These are phyloP conservation scores for Sarcodon aspratus DNA, from an alignment of 768 basidiomycete species.

Conservation along the genomic window DNA sequence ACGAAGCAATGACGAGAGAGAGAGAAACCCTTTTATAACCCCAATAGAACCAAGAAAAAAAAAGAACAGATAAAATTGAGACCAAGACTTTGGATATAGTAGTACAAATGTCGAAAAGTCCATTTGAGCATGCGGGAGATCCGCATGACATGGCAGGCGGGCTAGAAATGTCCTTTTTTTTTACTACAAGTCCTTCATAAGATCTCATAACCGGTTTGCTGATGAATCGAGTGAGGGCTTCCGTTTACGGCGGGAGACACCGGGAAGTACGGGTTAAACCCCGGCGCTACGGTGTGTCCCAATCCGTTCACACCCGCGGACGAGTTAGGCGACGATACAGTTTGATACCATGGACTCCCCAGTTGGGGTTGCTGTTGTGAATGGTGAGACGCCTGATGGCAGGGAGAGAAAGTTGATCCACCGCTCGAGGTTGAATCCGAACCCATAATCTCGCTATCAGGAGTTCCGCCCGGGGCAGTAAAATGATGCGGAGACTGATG, in stretches of 20 bases:
- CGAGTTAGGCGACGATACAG: not conserved
- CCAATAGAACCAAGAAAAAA: not conserved
- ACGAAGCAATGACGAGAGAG: not conserved
- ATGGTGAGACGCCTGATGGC: constrained; percentile 17
- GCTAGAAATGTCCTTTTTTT: not conserved
- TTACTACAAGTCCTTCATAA: not conserved
- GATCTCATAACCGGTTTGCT: not conserved
- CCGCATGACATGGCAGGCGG: not conserved
- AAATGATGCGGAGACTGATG: not conserved
- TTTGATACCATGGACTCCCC: constrained; percentile 4
- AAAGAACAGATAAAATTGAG: not conserved
- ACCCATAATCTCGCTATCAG: constrained; percentile 48
- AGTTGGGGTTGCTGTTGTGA: constrained; percentile 43
- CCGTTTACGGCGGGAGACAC: constrained; percentile 26
- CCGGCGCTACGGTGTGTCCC: constrained; percentile 23
- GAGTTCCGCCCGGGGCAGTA: not conserved
- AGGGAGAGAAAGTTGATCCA: constrained; percentile 31
- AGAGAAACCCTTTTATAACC: not conserved
- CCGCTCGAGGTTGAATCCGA: constrained; percentile 32
- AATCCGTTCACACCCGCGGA: not conserved
- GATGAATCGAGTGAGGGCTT: not conserved
- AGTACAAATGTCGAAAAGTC: no score
- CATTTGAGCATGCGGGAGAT: no score
- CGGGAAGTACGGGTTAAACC: constrained; percentile 65
- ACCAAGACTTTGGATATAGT: no score